These are phyloP conservation scores for Leishmania martiniquensis DNA, from an alignment of 208 protist species.

Conservation along the genomic window DNA sequence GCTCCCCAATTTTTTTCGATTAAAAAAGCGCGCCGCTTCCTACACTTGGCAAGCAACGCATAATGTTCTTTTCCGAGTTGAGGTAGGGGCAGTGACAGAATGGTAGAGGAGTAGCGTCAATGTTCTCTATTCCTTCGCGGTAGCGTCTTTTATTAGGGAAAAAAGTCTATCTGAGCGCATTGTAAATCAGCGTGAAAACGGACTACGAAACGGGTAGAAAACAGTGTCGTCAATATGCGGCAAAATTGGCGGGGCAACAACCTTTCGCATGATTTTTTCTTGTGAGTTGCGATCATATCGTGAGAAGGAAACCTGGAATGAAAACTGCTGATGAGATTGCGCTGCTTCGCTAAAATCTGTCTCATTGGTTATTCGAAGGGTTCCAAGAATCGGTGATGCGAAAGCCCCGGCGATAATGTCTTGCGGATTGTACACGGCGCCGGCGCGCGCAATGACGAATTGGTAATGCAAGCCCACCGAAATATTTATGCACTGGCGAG, in stretches of 20 bases:
- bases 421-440: slow-evolving; percentile 75
- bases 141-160: neutral
- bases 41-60: neutral
- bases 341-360: slow-evolving; percentile 45
- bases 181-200: slow-evolving; percentile 30
- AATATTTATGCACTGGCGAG: slow-evolving; percentile 58
- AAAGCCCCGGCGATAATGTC: slow-evolving; percentile 78
- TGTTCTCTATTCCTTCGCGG: neutral
- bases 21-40: neutral
- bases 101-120: neutral
- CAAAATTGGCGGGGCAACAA: slow-evolving; percentile 69
- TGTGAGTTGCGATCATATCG: slow-evolving; percentile 51
- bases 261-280: slow-evolving; percentile 40
- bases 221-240: slow-evolving; percentile 61
- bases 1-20: too few species aligned
- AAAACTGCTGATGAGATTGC: slow-evolving; percentile 39
- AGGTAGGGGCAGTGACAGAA: neutral
- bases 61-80: neutral
- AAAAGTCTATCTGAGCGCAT: neutral
- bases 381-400: slow-evolving; percentile 51
- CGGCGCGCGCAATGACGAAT: slow-evolving; percentile 72
- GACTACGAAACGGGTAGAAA: slow-evolving; percentile 77
- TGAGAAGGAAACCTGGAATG: slow-evolving; percentile 58
- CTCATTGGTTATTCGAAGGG: slow-evolving; percentile 56
- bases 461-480: slow-evolving; percentile 65